Evolutionary conservation across 805 yeast genomes (phyloP), one percentile per base, ranked within the genome.

Genomic region (Clavispora fructus): DNA sequence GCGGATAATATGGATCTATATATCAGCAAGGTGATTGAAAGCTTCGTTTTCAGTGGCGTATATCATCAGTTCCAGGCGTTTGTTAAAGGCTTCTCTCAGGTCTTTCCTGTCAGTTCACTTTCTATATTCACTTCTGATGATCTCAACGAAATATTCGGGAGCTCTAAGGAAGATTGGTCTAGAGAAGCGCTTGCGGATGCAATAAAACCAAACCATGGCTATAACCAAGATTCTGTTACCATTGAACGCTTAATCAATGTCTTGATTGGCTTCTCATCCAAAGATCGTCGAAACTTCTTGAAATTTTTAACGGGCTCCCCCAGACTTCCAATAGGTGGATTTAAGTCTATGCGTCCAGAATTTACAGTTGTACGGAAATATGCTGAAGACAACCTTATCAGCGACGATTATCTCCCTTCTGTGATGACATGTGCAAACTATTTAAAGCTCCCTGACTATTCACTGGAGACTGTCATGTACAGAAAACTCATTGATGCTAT

Each of bases 341-440:
- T 92, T 69, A 85, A 84, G 55, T 78, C 86, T 0, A 69, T 92
- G 45, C 75, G 77, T 39, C 99, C 99, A 0, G 84, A 78, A 44
- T 75, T 92, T 40, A 92, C 98, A 0, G 90, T 94, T 31, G 98
- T 94, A 1, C 68, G 88, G 50, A 90, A 88, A 60, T 82, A 77
- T 47, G 76, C 84, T n/a, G 98, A 92, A 43, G 82, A 77, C 40
- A 85, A 82, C 0, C 61, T 78, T 25, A 64, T 68, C 11, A 77
- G 87, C 6, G 96, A 92, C 63, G 89, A 83, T 50, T 90, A 85
- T 59, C 71, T 94, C 46, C 98, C 99, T 1, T 88, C 96, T 66
- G 99, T 94, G 3, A 92, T 92, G 99, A 92, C 99, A 0, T 92
- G 99, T 71, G 97, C 95, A 3, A 92, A 92, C 61, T 94, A 92